phyloP scores from a whole-genome alignment of 106 monocot genomes.

The Iris macrosiphon region DNA sequence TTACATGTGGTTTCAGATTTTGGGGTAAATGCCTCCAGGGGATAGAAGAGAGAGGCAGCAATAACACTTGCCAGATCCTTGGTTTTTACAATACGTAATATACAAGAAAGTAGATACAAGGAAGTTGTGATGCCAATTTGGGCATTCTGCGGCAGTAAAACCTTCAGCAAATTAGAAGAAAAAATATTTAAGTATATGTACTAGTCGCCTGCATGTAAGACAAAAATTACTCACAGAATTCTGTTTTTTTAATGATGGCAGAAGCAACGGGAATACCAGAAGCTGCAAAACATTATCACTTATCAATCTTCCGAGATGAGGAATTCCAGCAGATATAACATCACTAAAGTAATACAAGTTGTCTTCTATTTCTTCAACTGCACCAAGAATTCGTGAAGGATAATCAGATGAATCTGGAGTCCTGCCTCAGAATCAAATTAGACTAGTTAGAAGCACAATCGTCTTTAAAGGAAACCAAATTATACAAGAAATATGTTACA shows the following conservation, averaged over 20 bases:
- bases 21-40: slow-evolving; percentile 25
- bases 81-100: slow-evolving; percentile 86
- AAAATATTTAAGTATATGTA: background rate
- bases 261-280: slow-evolving; percentile 84
- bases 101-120: slow-evolving; percentile 87
- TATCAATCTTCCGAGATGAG: slow-evolving; percentile 81
- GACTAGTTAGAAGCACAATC: too few species aligned
- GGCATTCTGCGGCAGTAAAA: slow-evolving; percentile 32
- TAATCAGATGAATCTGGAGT: slow-evolving; percentile 42
- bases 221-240: slow-evolving; percentile 34
- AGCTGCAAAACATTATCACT: slow-evolving; percentile 70
- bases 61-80: slow-evolving; percentile 77
- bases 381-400: slow-evolving; percentile 33
- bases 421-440: slow-evolving; percentile 39
- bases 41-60: slow-evolving; percentile 70
- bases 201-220: background rate
- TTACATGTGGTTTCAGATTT: slow-evolving; percentile 32
- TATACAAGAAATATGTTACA: too few species aligned
- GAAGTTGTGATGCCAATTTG: slow-evolving; percentile 55
- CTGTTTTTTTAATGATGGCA: slow-evolving; percentile 62
- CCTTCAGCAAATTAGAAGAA: slow-evolving; percentile 10
- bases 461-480: too few species aligned
- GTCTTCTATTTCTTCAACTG: slow-evolving; percentile 91
- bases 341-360: slow-evolving; percentile 94
- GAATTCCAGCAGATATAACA: slow-evolving; percentile 91